Evolutionary conservation across 2,329 filamentous ascomycete species (phyloP).

Genomic region (Diaporthe longicolla): DNA sequence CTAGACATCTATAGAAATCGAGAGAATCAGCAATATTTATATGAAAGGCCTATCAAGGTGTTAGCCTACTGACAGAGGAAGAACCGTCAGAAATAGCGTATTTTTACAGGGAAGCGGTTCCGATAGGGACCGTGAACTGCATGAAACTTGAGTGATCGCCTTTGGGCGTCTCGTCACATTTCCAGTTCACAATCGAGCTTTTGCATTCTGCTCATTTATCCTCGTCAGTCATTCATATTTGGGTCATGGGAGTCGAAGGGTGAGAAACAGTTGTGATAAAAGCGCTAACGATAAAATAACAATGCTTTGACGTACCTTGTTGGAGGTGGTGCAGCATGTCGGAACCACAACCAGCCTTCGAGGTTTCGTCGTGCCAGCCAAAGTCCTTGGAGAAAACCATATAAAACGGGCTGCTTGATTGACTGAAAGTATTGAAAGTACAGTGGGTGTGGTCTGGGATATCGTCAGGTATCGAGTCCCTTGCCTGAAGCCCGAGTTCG

Average conservation of each 20-base stretch:
- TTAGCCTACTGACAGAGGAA: too few species aligned
- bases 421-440: background rate
- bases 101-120: too few species aligned
- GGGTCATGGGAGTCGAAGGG: too few species aligned
- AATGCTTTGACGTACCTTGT: background rate
- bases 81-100: too few species aligned
- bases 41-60: too few species aligned
- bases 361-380: background rate
- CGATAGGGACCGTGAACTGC: constrained; percentile 6
- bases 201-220: background rate
- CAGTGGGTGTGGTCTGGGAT: constrained; percentile 1
- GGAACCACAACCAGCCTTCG: background rate
- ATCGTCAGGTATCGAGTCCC: background rate
- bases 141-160: constrained; percentile 17
- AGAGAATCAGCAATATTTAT: too few species aligned
- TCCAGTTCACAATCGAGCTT: constrained; percentile 6
- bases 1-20: too few species aligned
- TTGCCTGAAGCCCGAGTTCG: background rate
- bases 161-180: background rate
- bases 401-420: background rate
- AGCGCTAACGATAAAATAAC: background rate
- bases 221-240: background rate
- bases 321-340: background rate
- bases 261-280: background rate
- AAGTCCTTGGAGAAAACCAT: constrained; percentile 19